A percentile compares a stretch with the other conserved stretches of the same genome.
Conservation (phyloP, 345 rosid genomes). For the Eucalyptus victrix region DNA sequence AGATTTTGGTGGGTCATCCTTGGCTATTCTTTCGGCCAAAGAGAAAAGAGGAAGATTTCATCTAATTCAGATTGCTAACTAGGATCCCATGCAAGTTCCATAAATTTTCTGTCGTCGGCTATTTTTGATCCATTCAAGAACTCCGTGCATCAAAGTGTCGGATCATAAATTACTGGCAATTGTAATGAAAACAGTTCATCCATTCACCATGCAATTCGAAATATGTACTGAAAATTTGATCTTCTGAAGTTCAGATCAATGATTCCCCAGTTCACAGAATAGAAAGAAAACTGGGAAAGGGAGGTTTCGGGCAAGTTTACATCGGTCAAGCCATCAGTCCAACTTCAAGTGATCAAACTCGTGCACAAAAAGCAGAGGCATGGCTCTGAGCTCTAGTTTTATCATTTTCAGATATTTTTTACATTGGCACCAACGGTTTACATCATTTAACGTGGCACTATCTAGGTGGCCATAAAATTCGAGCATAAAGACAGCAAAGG, state of each 20-base stretch:
- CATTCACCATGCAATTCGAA: not conserved
- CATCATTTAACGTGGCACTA: not conserved
- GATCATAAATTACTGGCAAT: too few species aligned
- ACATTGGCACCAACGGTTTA: not conserved
- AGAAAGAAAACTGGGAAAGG: slow-evolving; percentile 79
- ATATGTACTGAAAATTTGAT: not conserved
- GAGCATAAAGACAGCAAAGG: slow-evolving; percentile 94
- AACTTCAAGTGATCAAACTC: slow-evolving; percentile 40
- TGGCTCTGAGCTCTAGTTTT: not conserved
- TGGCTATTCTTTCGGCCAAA: not conserved
- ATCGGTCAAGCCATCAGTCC: slow-evolving; percentile 56
- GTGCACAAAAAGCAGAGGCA: slow-evolving; percentile 71
- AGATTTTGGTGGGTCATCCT: not conserved
- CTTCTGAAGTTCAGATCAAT: slow-evolving; percentile 68
- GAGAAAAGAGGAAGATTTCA: not conserved
- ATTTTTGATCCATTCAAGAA: not conserved
- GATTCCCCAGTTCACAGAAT: slow-evolving; percentile 69
- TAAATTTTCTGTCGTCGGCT: not conserved
- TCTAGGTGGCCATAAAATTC: slow-evolving; percentile 83
- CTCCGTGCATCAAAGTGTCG: too few species aligned
- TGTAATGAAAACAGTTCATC: too few species aligned
- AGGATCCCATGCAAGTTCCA: not conserved
- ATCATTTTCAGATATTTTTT: not conserved
- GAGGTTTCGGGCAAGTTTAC: slow-evolving; percentile 96
- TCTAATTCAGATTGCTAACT: not conserved